Base-by-base conservation (phyloP, 2,329 filamentous ascomycete genomes). In the Phyllosticta capitalensis region DNA sequence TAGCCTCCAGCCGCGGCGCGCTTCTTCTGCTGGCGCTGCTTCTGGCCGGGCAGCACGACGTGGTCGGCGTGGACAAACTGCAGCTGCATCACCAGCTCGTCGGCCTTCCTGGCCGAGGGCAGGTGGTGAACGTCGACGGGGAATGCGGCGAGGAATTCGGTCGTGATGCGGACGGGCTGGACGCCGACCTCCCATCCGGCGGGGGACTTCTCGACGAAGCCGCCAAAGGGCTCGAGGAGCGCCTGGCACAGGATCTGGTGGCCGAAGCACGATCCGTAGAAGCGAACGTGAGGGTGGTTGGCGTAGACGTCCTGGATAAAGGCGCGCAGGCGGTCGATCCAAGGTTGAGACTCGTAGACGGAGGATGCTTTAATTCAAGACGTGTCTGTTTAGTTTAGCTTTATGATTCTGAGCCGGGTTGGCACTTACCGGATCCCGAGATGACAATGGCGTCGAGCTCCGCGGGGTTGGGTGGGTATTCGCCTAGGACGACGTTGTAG, bases 171-270 rank as follows among this genome's bases (percentile, higher is more conserved):
- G 0, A 78, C 77, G 9, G 81, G 74, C 9, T 81, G 69, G 62
- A 76, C 75, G 61, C 75, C 79, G 63, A 79, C 77, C 59, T 81
- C 76, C 57, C 80, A 66, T 0, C 79, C 80, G 21, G 76, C 70
- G 0, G 72, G 71, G 48, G 79, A 74, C 7, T 74, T 72, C 28
- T 74, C 73, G 4, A 79, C 80, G 67, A 79, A 78, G 21, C 79
- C 76, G 10, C 76, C 75, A 62, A 81, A 72, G 64, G 82, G 81
- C 71, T 82, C 82, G 45, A 77, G 77, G 58, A 82, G 80, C 65
- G 81, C 78, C 64, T 80, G 79, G 67, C 76, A 78, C 1, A 82
- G 75, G 61, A 76, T 69, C 51, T 75, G 73, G 52, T 76, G 70
- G 33, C 76, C 76, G 30, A 77, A 75, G 54, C 75, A 78, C 24